Evolutionary conservation across 139 green algal species (phyloP).

Genomic region (Dunaliella primolecta): DNA sequence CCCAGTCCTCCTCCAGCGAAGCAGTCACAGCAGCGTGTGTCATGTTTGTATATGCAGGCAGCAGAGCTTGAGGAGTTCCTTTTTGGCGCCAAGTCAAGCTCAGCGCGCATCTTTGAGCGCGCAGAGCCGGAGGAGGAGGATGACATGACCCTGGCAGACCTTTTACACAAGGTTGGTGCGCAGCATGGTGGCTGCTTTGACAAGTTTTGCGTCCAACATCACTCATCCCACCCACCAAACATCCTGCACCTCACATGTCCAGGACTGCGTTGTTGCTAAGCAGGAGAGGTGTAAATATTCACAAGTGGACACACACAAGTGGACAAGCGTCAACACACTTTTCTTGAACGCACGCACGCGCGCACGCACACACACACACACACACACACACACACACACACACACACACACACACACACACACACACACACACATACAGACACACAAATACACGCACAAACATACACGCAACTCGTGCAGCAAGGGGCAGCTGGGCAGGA

Average conservation of each 20-base stretch:
- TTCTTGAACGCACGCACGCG: not conserved
- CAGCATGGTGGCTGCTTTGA: not conserved
- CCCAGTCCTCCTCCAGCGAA: not conserved
- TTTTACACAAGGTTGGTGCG: conserved; percentile 27
- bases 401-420: not conserved
- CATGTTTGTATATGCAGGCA: conserved; percentile 30
- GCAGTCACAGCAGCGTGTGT: not conserved
- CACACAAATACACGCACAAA: not conserved
- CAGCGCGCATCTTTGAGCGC: not conserved
- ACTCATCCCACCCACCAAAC: too few species aligned
- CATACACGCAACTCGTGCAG: not conserved
- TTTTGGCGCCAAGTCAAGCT: conserved; percentile 30
- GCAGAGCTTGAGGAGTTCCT: conserved; percentile 49
- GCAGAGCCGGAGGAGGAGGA: conserved; percentile 2
- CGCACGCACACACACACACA: not conserved
- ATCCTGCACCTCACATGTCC: too few species aligned
- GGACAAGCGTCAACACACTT: not conserved
- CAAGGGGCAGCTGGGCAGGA: not conserved
- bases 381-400: not conserved
- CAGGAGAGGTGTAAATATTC: not conserved
- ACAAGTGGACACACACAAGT: not conserved
- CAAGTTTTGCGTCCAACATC: not conserved
- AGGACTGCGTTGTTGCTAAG: not conserved
- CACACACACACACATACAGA: not conserved
- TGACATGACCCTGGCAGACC: conserved; percentile 20